Evolutionary conservation across 73 alveolate species (phyloP), one percentile per base, ranked within the genome.

Genomic region (Uronychia binucleata): DNA sequence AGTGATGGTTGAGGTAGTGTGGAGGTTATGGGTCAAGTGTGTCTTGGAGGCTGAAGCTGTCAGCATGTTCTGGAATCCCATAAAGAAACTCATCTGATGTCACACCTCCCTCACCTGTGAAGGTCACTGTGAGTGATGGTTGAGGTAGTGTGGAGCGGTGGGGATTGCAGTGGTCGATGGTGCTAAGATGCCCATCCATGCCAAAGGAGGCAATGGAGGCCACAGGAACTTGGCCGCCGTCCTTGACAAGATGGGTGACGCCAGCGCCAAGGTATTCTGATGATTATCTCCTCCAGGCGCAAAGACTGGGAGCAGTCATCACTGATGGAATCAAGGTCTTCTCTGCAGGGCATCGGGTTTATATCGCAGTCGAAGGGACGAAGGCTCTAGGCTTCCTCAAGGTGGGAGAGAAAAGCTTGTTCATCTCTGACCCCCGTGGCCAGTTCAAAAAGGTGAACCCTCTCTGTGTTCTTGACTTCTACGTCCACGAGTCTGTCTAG

Each of bases 401-500:
- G 83, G 96, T 96, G 1, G 99, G 99, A 8, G 82, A 59, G 75
- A 97, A 94, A 94, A 94, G 93, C 81, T 88, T 97, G 75, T 96
- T 96, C 84, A 78, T 94, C 74, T 81, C 93, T 77, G 94, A 95
- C 89, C 92, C 85, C 77, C 75, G 79, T 30, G 99, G 99, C n/a
- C 75, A 83, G 60, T 89, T 95, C 28, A 87, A 77, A 32, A 98
- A 96, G 90, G 91, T 97, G 35, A 88, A 92, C 74, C 99, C 99
- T 26, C 82, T 96, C 25, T 97, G 99, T 90, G 99, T 97, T 27
- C 87, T 97, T 33, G 99, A 97, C 85, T 97, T 97, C 89, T 97
- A 97, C 80, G 99, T 97, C 8, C 98, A 93, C 87, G 99, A 97
- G 83, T 84, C 92, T 28, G 88, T 92, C 80, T 93, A 97, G 82